Evolutionary conservation across 1,139 yeast species (phyloP).

Genomic region (Arxiozyma slooffiae): DNA sequence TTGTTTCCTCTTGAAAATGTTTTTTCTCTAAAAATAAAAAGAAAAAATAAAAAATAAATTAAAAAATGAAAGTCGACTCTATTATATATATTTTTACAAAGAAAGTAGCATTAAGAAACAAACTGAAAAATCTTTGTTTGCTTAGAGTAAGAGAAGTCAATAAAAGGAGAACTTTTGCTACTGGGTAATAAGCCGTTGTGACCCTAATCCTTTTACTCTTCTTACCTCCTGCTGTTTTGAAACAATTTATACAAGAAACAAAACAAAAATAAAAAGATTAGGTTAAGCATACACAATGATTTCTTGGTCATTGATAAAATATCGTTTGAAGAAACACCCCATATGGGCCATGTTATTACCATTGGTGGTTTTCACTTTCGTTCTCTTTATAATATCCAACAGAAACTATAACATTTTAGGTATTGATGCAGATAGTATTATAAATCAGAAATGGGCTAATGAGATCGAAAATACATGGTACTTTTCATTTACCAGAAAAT

Average conservation of each 20-base stretch:
- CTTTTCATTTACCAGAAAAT: slow-evolving; percentile 28
- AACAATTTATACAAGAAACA: neutral
- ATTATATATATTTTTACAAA: too few relatives aligned
- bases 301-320: slow-evolving; percentile 12
- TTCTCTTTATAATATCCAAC: slow-evolving; percentile 18
- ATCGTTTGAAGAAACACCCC: slow-evolving; percentile 24
- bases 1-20: neutral
- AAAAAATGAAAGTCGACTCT: neutral
- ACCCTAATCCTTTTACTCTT: neutral
- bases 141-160: neutral
- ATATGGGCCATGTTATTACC: slow-evolving; percentile 20
- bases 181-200: neutral
- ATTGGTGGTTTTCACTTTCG: slow-evolving; percentile 13
- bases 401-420: slow-evolving; percentile 20
- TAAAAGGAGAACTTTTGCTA: neutral
- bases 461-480: slow-evolving; percentile 29
- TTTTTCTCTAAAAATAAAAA: too few relatives aligned
- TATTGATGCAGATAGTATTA: slow-evolving; percentile 17
- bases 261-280: neutral
- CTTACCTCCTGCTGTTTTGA: neutral
- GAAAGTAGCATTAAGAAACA: neutral
- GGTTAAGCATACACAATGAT: neutral
- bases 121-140: neutral
- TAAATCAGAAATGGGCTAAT: slow-evolving; percentile 30
- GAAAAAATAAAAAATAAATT: too few relatives aligned